Evolutionary conservation across 1,284 basidiomycete species (phyloP).

Genomic region (Cystobasidium sp.): DNA sequence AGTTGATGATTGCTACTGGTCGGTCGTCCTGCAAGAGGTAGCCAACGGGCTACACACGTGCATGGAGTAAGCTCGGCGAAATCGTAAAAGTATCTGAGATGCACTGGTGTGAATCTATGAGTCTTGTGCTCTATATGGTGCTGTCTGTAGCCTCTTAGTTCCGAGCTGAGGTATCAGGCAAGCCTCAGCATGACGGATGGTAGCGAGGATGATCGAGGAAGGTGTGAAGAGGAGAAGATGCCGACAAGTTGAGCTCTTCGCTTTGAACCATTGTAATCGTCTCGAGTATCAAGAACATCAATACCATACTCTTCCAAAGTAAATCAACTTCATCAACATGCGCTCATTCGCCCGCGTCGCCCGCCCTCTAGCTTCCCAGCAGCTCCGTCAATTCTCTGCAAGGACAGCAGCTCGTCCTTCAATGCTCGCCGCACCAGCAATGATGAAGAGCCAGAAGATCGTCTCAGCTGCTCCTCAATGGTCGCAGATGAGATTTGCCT

Average conservation of each 20-base stretch:
- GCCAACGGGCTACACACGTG: neutral
- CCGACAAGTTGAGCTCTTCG: neutral
- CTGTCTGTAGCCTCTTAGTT: too few relatives aligned
- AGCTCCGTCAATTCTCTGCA: slow-evolving; percentile 28
- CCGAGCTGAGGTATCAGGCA: too few relatives aligned
- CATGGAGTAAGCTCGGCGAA: neutral
- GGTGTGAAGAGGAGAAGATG: neutral
- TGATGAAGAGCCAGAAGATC: neutral
- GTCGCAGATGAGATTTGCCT: slow-evolving; percentile 38
- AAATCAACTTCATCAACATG: neutral
- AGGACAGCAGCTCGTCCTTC: slow-evolving; percentile 32
- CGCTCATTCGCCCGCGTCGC: slow-evolving; percentile 36
- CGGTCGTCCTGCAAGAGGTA: neutral
- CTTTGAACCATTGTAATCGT: neutral
- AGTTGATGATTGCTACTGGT: neutral
- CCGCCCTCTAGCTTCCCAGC: slow-evolving; percentile 24
- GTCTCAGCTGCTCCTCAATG: slow-evolving; percentile 6
- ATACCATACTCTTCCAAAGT: neutral
- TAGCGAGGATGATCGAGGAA: neutral
- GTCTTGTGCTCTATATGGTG: too few relatives aligned
- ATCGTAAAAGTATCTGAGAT: too few relatives aligned
- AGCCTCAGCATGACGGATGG: too few relatives aligned
- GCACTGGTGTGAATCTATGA: too few relatives aligned
- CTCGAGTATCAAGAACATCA: neutral
- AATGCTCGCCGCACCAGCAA: neutral